Percentiles rank a stretch among this genome's conserved stretches.
phyloP scores from a whole-genome alignment of 2,329 filamentous ascomycete genomes.

The Domatiomyces catenatus region DNA sequence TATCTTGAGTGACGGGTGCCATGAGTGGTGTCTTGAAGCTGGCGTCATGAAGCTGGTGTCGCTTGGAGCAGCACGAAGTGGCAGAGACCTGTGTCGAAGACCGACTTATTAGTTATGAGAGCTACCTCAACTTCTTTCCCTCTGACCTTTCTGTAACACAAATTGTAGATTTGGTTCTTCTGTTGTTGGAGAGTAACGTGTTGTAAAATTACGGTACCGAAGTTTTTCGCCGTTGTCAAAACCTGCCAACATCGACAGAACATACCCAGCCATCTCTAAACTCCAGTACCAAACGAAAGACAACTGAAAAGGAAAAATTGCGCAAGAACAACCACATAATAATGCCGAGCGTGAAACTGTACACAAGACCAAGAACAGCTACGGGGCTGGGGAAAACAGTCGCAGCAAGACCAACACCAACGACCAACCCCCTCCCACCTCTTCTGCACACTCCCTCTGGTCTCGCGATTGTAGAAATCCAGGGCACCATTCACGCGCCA shows the following conservation, averaged over 20 bases:
- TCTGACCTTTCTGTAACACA: background rate
- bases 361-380: background rate
- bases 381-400: background rate
- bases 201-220: too few species aligned
- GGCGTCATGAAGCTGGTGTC: background rate
- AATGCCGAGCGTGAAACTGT: background rate
- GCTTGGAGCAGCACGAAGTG: background rate
- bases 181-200: background rate
- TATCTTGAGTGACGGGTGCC: background rate
- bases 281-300: too few species aligned
- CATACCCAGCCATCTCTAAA: too few species aligned
- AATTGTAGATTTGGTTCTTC: background rate
- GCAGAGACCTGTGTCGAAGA: background rate
- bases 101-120: background rate
- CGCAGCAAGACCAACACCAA: background rate
- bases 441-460: slow-evolving; percentile 79
- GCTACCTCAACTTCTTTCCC: background rate
- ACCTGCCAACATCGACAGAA: too few species aligned
- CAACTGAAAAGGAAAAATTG: too few species aligned
- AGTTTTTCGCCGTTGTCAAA: too few species aligned
- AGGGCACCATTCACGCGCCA: slow-evolving; percentile 75
- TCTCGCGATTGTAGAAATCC: slow-evolving; percentile 77
- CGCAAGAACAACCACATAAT: background rate
- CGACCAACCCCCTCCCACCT: slow-evolving; percentile 51
- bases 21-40: background rate